Evolutionary conservation across 2,329 filamentous ascomycete species (phyloP).

Genomic region (Colletotrichum magnum): DNA sequence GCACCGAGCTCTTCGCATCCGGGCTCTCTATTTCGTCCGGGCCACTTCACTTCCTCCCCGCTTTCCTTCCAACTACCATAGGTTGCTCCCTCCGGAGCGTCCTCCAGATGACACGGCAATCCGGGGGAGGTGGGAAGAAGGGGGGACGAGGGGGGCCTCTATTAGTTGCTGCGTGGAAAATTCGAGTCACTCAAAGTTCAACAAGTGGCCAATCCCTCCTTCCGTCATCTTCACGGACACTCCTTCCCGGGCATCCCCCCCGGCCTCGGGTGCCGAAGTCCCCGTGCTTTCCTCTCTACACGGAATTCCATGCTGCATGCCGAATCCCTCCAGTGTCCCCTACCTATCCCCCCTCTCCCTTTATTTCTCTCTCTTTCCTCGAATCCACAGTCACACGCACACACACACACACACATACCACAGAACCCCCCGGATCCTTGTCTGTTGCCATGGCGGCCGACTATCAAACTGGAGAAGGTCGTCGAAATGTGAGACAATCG

Average conservation of each 20-base stretch:
- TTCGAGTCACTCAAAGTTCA: neutral
- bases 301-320: too few relatives aligned
- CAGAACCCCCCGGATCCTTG: too few relatives aligned
- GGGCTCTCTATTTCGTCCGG: conserved; percentile 5
- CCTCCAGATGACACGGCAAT: conserved; percentile 24
- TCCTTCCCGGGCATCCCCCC: too few relatives aligned
- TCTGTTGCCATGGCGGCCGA: too few relatives aligned
- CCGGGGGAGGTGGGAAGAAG: neutral
- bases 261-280: too few relatives aligned
- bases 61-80: neutral
- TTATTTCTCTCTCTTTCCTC: too few relatives aligned
- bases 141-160: neutral
- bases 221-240: neutral
- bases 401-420: too few relatives aligned
- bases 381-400: too few relatives aligned
- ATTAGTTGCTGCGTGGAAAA: neutral
- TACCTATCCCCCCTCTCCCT: too few relatives aligned
- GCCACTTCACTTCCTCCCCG: neutral
- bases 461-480: conserved; percentile 11
- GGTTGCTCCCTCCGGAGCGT: neutral
- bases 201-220: conserved; percentile 20
- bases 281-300: too few relatives aligned
- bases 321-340: too few relatives aligned
- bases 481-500: conserved; percentile 23
- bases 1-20: neutral